phyloP scores from a whole-genome alignment of 2,329 filamentous ascomycete genomes.

The Coniella vitis region DNA sequence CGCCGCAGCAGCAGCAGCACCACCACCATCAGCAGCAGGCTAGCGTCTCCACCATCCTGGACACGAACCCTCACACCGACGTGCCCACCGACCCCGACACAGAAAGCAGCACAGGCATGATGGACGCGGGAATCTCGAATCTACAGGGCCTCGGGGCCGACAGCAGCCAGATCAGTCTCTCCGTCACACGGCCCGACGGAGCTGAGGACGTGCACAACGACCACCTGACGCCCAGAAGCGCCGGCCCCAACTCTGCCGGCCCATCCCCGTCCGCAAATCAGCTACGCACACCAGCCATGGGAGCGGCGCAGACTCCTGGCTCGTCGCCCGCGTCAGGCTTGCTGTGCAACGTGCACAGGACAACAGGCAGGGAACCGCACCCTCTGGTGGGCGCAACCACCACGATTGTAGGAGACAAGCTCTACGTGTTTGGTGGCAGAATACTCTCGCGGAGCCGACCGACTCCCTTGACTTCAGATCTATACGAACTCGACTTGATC shows the following conservation, averaged over 20 bases:
- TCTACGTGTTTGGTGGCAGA: slow-evolving; percentile 93
- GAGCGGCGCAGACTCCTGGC: slow-evolving; percentile 30
- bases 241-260: slow-evolving; percentile 47
- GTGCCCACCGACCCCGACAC: slow-evolving; percentile 20
- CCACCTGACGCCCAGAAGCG: slow-evolving; percentile 44
- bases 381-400: slow-evolving; percentile 92
- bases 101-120: slow-evolving; percentile 38
- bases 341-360: slow-evolving; percentile 71
- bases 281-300: slow-evolving; percentile 28
- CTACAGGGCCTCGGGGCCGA: slow-evolving; percentile 31
- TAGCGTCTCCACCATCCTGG: slow-evolving; percentile 29
- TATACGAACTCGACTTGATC: slow-evolving; percentile 91
- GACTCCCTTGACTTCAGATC: slow-evolving; percentile 72
- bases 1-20: not conserved
- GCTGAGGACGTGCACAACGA: slow-evolving; percentile 39
- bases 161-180: slow-evolving; percentile 38
- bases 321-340: slow-evolving; percentile 40
- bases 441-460: slow-evolving; percentile 79
- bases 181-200: slow-evolving; percentile 33
- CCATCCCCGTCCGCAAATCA: slow-evolving; percentile 48
- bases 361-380: slow-evolving; percentile 85
- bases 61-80: slow-evolving; percentile 22
- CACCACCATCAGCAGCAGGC: slow-evolving; percentile 10
- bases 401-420: slow-evolving; percentile 87
- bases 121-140: slow-evolving; percentile 37